Evolutionary conservation across 805 yeast genomes (phyloP).

Genomic region (Huiozyma naganishii): DNA sequence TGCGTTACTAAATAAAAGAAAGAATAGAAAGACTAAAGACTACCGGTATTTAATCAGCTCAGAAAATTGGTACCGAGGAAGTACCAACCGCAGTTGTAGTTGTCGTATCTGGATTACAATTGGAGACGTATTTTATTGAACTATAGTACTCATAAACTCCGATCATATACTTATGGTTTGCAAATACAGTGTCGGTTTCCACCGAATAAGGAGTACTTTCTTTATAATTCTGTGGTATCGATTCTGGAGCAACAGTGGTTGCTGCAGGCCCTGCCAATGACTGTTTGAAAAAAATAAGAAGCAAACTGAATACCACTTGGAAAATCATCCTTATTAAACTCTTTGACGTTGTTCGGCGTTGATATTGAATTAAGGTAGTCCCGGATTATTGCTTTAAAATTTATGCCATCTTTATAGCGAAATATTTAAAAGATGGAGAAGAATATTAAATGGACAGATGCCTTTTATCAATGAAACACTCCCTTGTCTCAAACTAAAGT

Average conservation of each 20-base stretch:
- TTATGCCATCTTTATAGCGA: background rate
- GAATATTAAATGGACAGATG: no score
- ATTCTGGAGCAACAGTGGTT: conserved; percentile 10
- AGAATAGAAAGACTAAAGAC: no score
- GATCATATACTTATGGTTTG: conserved; percentile 10
- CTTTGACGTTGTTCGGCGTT: conserved; percentile 2
- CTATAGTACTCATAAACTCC: conserved; percentile 16
- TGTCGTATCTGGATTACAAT: conserved; percentile 7
- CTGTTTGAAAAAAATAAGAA: background rate
- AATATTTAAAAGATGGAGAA: background rate
- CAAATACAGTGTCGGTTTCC: conserved; percentile 9
- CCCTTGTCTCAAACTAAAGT: no score
- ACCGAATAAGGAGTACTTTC: conserved; percentile 20
- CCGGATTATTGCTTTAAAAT: background rate
- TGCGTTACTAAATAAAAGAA: no score
- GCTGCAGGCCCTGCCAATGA: conserved; percentile 1
- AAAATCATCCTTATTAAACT: background rate
- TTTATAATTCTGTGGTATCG: conserved; percentile 14
- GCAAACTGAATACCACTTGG: background rate
- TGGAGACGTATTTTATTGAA: conserved; percentile 16
- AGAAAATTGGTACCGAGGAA: no score
- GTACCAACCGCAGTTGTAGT: background rate
- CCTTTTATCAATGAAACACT: no score
- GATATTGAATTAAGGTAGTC: background rate
- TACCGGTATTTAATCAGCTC: no score